These are phyloP conservation scores for Trichocladium antarcticum DNA, from an alignment of 495 filamentous ascomycete genomes.

Conservation along the genomic window DNA sequence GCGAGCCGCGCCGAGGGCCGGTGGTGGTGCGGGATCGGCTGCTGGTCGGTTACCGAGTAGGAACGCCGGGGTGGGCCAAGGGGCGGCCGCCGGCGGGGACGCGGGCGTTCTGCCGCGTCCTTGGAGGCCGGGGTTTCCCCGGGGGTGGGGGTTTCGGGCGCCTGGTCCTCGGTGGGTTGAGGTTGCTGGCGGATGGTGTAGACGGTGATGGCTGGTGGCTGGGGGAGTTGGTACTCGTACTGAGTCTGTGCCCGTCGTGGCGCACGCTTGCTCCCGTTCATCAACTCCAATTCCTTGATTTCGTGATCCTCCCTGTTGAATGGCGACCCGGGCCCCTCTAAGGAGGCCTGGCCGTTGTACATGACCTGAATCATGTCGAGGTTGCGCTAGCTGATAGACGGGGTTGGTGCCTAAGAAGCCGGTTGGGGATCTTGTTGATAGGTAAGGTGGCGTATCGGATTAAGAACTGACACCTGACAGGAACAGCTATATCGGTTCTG, in stretches of 20 bases:
- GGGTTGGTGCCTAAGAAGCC: not conserved
- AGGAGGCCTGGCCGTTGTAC: slow-evolving; percentile 8
- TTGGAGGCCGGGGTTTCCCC: not conserved
- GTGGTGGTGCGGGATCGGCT: slow-evolving; percentile 34
- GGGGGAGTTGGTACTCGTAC: slow-evolving; percentile 22
- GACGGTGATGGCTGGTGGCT: slow-evolving; percentile 11
- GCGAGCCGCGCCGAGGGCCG: slow-evolving; percentile 26
- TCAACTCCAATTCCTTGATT: slow-evolving; percentile 15
- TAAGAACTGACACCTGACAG: no score
- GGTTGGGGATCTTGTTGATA: not conserved
- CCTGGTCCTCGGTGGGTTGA: not conserved
- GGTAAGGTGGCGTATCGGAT: not conserved
- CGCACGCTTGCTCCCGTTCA: slow-evolving; percentile 10
- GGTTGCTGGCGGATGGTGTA: slow-evolving; percentile 15
- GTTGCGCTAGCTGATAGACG: not conserved
- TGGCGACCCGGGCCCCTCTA: slow-evolving; percentile 9
- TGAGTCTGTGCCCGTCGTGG: slow-evolving; percentile 29
- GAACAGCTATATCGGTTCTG: not conserved
- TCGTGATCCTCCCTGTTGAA: slow-evolving; percentile 24
- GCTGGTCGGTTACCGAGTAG: slow-evolving; percentile 40
- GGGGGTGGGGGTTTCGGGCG: not conserved
- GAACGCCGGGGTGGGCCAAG: slow-evolving; percentile 31
- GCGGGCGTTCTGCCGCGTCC: slow-evolving; percentile 2
- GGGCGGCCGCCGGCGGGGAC: slow-evolving; percentile 12
- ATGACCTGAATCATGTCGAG: slow-evolving; percentile 23